Evolutionary conservation across 1,139 yeast species (phyloP).

Genomic region (Trichomonascaceae sp.): DNA sequence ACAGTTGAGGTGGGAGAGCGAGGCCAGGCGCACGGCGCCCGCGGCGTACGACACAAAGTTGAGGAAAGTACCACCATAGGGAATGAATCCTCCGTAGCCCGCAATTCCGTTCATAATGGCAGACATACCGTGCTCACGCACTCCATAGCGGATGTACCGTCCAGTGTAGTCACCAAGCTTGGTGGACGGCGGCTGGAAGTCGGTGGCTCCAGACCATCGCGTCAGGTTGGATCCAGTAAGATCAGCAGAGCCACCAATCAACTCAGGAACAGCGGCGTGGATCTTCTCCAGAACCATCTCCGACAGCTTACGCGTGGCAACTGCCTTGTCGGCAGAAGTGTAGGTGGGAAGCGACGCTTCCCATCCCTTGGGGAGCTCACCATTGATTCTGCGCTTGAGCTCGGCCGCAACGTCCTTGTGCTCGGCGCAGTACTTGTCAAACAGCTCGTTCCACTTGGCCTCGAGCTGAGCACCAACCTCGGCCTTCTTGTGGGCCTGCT

Average conservation of each 20-base stretch:
- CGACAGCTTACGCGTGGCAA: conserved; percentile 92
- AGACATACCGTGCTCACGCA: conserved; percentile 99
- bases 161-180: conserved; percentile 82
- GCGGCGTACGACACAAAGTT: conserved; percentile 97
- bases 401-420: conserved; percentile 77
- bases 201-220: conserved; percentile 70
- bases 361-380: conserved; percentile 82
- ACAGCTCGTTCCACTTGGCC: conserved; percentile 57
- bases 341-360: conserved; percentile 64
- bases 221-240: conserved; percentile 97
- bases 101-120: conserved; percentile 97
- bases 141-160: conserved; percentile 96
- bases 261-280: conserved; percentile 64
- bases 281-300: conserved; percentile 65
- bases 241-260: conserved; percentile 97
- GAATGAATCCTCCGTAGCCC: conserved; percentile 88
- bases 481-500: conserved; percentile 47
- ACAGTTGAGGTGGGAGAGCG: conserved; percentile 86
- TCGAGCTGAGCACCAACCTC: conserved; percentile 52
- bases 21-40: conserved; percentile 93
- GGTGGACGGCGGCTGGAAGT: conserved; percentile 85
- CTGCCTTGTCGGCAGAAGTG: conserved; percentile 64
- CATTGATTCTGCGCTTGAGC: conserved; percentile 65
- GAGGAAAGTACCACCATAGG: conserved; percentile 96
- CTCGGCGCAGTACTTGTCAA: conserved; percentile 49